These are phyloP conservation scores for Tetratostichococcus sp. DNA, from an alignment of 139 green algal genomes.

Conservation along the genomic window DNA sequence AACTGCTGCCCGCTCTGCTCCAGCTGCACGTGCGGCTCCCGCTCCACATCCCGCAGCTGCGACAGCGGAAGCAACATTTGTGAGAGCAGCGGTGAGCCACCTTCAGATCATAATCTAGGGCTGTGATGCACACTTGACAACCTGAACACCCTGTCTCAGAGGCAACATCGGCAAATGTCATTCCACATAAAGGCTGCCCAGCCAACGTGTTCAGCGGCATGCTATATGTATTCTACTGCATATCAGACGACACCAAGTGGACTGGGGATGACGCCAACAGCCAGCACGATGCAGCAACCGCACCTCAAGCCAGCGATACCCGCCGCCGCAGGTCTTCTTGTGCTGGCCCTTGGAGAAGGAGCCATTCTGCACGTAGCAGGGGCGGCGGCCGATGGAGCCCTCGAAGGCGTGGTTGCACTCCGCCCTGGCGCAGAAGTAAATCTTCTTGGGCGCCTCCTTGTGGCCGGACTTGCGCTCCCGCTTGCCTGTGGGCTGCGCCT, in stretches of 20 bases:
- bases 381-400: not conserved
- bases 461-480: not conserved
- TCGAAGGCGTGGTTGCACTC: not conserved
- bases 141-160: no score
- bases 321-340: not conserved
- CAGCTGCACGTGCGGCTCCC: not conserved
- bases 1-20: not conserved
- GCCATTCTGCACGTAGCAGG: conserved; percentile 1
- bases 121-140: no score
- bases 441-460: conserved; percentile 1
- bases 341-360: not conserved
- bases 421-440: not conserved
- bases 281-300: no score
- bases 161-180: no score
- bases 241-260: no score
- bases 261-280: no score
- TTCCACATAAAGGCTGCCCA: no score
- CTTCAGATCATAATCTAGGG: no score
- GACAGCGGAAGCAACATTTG: not conserved
- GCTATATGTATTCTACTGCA: no score
- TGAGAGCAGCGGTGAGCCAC: no score
- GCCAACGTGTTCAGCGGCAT: no score
- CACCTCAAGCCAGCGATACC: not conserved
- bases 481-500: not conserved
- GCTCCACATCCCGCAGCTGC: not conserved